Base-by-base conservation (phyloP, 2,329 filamentous ascomycete genomes). In the Talaromyces marneffei region DNA sequence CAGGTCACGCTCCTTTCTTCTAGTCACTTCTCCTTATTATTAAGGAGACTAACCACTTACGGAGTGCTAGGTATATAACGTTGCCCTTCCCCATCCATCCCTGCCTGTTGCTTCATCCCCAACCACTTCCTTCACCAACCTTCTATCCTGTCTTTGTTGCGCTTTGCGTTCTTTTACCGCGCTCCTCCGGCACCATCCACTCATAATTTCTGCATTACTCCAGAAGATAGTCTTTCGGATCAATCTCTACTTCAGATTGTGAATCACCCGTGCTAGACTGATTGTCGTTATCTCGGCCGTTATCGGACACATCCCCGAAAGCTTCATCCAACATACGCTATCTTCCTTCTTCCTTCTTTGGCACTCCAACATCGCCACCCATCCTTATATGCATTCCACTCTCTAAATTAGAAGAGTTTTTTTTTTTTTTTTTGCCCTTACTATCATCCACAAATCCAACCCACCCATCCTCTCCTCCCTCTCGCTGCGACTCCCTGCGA, bases 31-130 rank as follows among this genome's bases (percentile, higher is more conserved):
- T 46, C 52, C 61, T 53, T 50, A 52, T 25, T 52, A 52, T 59
- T 57, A 61, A 57, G 44, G 25, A 18, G 16, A n/a, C 63, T 58
- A 58, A 39, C 56, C 46, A 31, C 56, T 61, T 60, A 60, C 59
- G 56, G 50, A 58, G 44, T 59, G 53, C 37, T 42, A 53, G 55
- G 57, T 61, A 42, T 61, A 61, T 63, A 57, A 37, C 37, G 25
- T 37, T 40, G 48, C 44, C 42, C 23, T 42, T 10, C 37, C 25
- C 18, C 59, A 27, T 59, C 18, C 59, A 27, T 59, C 37, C 44
- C 10, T 33, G 40, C 29, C 33, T 48, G 20, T 16, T 55, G 29
- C n/a, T 40, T 33, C 27, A n/a, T 40, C 46, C 57, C 48, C 40
- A 25, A 18, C 29, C 31, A 25, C 27, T 27, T 27, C 52, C 27